Evolutionary conservation across 306 rosid genomes (phyloP), one percentile per base, ranked within the genome.

Genomic region (Carpinus fangiana): DNA sequence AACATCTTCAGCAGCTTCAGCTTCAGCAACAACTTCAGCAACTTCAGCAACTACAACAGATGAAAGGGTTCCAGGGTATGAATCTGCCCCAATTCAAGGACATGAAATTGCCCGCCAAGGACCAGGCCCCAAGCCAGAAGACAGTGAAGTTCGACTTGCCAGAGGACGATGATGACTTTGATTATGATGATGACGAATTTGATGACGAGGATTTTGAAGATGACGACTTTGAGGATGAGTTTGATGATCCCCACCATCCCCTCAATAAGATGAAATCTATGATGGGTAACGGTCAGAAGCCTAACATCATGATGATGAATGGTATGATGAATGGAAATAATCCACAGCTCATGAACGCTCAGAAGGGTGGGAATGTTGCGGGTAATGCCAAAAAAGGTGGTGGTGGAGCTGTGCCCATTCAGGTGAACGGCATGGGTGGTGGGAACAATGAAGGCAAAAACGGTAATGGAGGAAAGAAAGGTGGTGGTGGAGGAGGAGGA

Each of bases 61-160:
- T 93, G 89, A 95, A 90, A 72, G 91, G 89, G 45, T 68, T 90
- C 0, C 97, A 83, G 83, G 98, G 90, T 91, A 84, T 86, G 82
- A 93, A 92, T 78, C 87, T 86, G 0, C 90, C 90, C 8, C 98
- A 88, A 73, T 82, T 93, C 60, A 91, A 87, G 23, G 93, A 77
- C 76, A 53, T 87, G 88, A 90, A 85, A 48, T 21, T 82, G 76
- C 89, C 89, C 0, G 60, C 69, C 18, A 90, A 73, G 20, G 84
- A 74, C 80, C 93, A 73, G 28, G 84, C 72, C 82, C 89, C 80
- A 16, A 88, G 81, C 73, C 76, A 82, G 57, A 92, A 91, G 73
- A 80, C 86, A 0, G 96, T 85, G 26, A 95, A 82, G 79, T 91
- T 95, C 28, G 73, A 51, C 73, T 0, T 87, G 64, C 89, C 92